Evolutionary conservation across 108 stramenopile genomes (phyloP), one percentile per base, ranked within the genome.

Genomic region (Nannochloropsis salina): DNA sequence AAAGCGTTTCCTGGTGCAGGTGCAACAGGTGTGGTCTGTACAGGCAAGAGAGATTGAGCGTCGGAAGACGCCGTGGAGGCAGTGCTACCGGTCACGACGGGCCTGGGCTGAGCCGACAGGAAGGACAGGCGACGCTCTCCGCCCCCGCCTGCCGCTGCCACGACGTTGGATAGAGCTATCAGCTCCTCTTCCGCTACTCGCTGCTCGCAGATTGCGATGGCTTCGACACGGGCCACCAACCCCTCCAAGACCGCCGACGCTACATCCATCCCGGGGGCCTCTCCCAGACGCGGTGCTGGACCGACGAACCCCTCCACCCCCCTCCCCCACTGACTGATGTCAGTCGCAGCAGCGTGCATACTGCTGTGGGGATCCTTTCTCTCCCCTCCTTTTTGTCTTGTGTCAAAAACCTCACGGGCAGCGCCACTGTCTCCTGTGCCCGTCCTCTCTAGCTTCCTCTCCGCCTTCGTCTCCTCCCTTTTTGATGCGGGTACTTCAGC

Each of bases 121-220:
- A 74, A n/a, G 61, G 61, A 74, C n/a, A n/a, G 61, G 61, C 15
- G 8, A n/a, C 61, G 61, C 31, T 31, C 31, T 31, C n/a, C 61
- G 61, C 61, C 20, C 61, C 61, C 61, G 61, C 61, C 61, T n/a
- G n/a, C 61, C 61, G 61, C 61, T 74, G 61, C n/a, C 61, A n/a
- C 61, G n/a, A 74, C 6, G 8, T 15, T n/a, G 3, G 61, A 6
- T 6, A 2, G 20, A 6, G 61, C 61, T 74, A 2, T n/a, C n/a
- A n/a, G 20, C n/a, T 74, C 6, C 61, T 74, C 61, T n/a, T 74
- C 61, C 15, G n/a, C n/a, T 4, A 74, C 61, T 74, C 8, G 61
- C 61, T 74, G 61, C 61, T 74, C 61, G 2, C 61, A 74, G 20
- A 74, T n/a, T n/a, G 61, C 61, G 20, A 74, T n/a, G 61, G 6